Base-by-base conservation (phyloP, 116 monocot species). In the Posidonia oceanica region DNA sequence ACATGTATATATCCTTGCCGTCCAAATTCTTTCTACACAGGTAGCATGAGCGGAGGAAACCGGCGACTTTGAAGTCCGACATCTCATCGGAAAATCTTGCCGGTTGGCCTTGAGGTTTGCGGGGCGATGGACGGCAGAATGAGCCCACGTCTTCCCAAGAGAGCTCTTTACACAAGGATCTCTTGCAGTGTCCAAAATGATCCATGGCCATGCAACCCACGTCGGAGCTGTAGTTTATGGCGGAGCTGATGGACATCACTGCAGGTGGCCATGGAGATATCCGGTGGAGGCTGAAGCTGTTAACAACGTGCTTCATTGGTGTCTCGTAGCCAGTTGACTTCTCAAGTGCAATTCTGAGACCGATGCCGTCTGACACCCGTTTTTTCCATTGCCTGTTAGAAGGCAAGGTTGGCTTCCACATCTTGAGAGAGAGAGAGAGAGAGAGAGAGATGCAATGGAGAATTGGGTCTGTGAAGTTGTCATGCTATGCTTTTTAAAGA, bases 1-100 rank as follows among this genome's bases (percentile, higher is more conserved):
- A 91, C 78, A 91, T 87, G 66, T 79, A 88, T 10, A 88, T 84
- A 68, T 88, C 84, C 17, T 63, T 77, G 0, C 84, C 87, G 16
- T 79, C 75, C n/a, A 84, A 64, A 6, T 66, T 77, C 63, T 82
- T 84, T 67, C 79, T 44, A 40, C 87, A 88, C 74, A 82, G 18
- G 57, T 75, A 40, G 75, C 87, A 88, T 10, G 39, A 72, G 7
- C 69, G 79, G 18, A 91, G 76, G 64, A 91, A 87, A 48, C 85
- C 82, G 1, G 82, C 71, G 12, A 55, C 67, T 38, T 13, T 71
- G 66, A 80, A 83, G 0, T 44, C 15, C 39, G 11, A 40, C 6
- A 52, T n/a, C n/a, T 37, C 42, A 5, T 66, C 59, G 14, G 67
- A 5, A 41, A 67, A 20, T 5, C 18, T 21, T 12, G 70, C 5